A percentile compares a stretch with the other conserved stretches of the same genome.
These are phyloP conservation scores for Senecio squalidus DNA, from an alignment of 140 eudicot genomes.

Conservation along the genomic window DNA sequence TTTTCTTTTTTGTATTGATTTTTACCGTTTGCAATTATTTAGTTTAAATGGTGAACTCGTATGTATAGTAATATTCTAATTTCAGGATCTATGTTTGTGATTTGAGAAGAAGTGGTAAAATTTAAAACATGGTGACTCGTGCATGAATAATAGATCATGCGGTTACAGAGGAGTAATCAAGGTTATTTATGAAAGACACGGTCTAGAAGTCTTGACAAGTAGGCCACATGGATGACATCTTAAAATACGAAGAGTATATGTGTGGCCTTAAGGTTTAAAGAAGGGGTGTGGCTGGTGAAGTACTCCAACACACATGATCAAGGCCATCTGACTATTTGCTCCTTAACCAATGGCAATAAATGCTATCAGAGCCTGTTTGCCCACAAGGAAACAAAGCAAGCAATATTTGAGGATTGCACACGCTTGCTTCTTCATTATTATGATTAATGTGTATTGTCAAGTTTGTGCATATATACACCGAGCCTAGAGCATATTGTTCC, in stretches of 20 bases:
- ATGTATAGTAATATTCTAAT: too few species aligned
- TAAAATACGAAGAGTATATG: constrained; percentile 7
- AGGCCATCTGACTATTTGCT: constrained; percentile 16
- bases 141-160: too few species aligned
- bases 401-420: constrained; percentile 6
- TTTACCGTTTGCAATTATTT: neutral
- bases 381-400: constrained; percentile 5
- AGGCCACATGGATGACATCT: constrained; percentile 15
- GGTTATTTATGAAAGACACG: neutral
- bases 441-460: neutral
- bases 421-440: constrained; percentile 19
- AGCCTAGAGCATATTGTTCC: neutral
- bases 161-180: neutral
- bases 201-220: constrained; percentile 15
- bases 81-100: too few species aligned
- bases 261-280: constrained; percentile 11
- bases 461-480: constrained; percentile 11
- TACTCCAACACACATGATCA: constrained; percentile 21
- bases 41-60: neutral
- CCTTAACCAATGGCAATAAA: constrained; percentile 13
- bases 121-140: too few species aligned
- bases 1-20: too few species aligned
- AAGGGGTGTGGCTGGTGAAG: constrained; percentile 14
- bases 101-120: too few species aligned
- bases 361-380: constrained; percentile 6